A percentile compares a stretch with the other conserved stretches of the same genome.
Conservation (phyloP, 768 basidiomycete species). For the Psilocybe subaeruginosa region DNA sequence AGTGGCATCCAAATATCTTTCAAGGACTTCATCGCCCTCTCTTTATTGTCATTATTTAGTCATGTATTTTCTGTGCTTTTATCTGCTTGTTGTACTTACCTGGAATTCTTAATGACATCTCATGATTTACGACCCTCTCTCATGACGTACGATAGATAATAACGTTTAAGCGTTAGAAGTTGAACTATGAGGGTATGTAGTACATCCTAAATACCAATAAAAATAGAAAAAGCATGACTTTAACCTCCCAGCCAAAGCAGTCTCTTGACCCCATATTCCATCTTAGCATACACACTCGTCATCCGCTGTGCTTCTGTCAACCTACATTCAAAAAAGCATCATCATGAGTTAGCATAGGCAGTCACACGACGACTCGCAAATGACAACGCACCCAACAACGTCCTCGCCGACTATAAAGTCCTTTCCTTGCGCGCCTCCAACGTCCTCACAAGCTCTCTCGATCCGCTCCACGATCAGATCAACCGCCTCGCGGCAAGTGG, state of each 20-base stretch:
- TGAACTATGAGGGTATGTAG: not conserved
- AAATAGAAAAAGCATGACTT: not conserved
- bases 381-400: conserved; percentile 70
- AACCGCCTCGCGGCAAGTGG: conserved; percentile 77
- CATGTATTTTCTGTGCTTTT: too few species aligned
- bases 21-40: too few species aligned
- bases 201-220: not conserved
- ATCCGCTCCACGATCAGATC: conserved; percentile 77
- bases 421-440: conserved; percentile 48
- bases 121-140: too few species aligned
- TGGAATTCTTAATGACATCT: too few species aligned
- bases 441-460: conserved; percentile 64
- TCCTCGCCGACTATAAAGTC: conserved; percentile 66
- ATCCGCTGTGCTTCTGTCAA: conserved; percentile 81
- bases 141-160: too few species aligned
- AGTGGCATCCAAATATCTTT: too few species aligned
- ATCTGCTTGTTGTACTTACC: too few species aligned
- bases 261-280: conserved; percentile 93
- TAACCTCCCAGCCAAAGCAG: conserved; percentile 85
- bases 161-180: too few species aligned
- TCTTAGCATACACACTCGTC: conserved; percentile 87
- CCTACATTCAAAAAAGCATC: conserved; percentile 38
- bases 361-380: conserved; percentile 2
- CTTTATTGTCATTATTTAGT: too few species aligned
- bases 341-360: conserved; percentile 6